Evolutionary conservation across 2,329 filamentous ascomycete genomes (phyloP), one percentile per base, ranked within the genome.

Genomic region (Phyllosticta capitalensis): DNA sequence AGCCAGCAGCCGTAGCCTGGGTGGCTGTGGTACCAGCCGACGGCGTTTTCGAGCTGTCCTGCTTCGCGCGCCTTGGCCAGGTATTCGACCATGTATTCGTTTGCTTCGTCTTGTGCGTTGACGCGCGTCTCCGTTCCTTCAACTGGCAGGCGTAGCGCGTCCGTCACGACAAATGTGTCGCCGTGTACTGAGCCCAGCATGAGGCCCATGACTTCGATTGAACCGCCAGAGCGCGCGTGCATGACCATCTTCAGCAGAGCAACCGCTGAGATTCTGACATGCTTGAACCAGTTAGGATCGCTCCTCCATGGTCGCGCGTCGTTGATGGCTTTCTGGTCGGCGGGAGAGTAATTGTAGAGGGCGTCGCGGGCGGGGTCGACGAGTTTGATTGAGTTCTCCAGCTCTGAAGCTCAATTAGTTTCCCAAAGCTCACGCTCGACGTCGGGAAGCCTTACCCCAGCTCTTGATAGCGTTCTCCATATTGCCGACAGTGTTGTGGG

Each of bases 171-270:
- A 68, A 99, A 89, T 1, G 89, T 85, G 67, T 95, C 87, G 50
- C 86, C 85, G 64, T 90, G 83, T 55, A 96, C 87, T 73, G 95
- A 96, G 63, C 94, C 94, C 71, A 95, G 89, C 94, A 99, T 99
- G 67, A 99, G 75, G 60, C 94, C 94, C 94, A 99, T 99, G 67
- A 99, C 83, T 78, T 99, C 94, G 65, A 97, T 82, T 26, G 84
- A 85, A 60, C 94, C 92, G 64, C 94, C 94, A 0, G 90, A 92
- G n/a, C 94, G 89, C 9, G 94, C 94, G 73, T 99, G 94, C 89
- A 96, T 97, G 64, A 95, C 90, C 94, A 99, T 99, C 78, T 99
- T 99, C 66, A 97, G 83, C 61, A 99, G 83, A 5, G 94, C 94
- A 12, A 96, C 87, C 61, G 94, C 91, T 56, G 90, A 95, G 75